A percentile compares a stretch with the other conserved stretches of the same genome.
phyloP scores from a whole-genome alignment of 371 early-diverging fungal species.

The Smittium culicis region DNA sequence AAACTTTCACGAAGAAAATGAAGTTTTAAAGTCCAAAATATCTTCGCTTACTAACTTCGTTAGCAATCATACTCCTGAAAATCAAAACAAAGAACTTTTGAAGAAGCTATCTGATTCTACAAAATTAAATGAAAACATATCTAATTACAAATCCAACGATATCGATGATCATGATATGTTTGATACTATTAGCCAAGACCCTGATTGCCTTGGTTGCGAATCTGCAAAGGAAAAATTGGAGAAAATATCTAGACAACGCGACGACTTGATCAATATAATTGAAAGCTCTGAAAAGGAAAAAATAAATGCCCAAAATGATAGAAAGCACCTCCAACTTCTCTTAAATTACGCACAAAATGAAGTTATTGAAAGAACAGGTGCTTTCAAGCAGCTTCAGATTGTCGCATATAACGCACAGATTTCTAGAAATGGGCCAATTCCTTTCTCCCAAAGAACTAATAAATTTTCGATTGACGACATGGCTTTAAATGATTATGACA shows the following conservation, averaged over 20 bases:
- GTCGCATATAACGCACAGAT: background rate
- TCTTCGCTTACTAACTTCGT: background rate
- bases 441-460: background rate
- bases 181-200: background rate
- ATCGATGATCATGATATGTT: background rate
- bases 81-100: background rate
- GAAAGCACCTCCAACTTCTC: background rate
- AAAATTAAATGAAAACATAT: background rate
- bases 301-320: slow-evolving; percentile 7
- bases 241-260: background rate
- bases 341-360: background rate
- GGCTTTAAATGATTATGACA: background rate
- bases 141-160: background rate
- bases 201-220: background rate
- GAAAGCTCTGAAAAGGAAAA: slow-evolving; percentile 19
- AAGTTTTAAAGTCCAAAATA: slow-evolving; percentile 11
- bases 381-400: background rate
- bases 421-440: background rate
- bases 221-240: background rate
- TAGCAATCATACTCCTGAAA: background rate
- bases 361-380: background rate
- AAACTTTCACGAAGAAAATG: slow-evolving; percentile 15
- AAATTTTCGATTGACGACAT: background rate
- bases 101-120: background rate
- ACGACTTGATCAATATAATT: slow-evolving; percentile 17